Evolutionary conservation across 208 protist species (phyloP).

Genomic region (Trypanosoma conorhini): DNA sequence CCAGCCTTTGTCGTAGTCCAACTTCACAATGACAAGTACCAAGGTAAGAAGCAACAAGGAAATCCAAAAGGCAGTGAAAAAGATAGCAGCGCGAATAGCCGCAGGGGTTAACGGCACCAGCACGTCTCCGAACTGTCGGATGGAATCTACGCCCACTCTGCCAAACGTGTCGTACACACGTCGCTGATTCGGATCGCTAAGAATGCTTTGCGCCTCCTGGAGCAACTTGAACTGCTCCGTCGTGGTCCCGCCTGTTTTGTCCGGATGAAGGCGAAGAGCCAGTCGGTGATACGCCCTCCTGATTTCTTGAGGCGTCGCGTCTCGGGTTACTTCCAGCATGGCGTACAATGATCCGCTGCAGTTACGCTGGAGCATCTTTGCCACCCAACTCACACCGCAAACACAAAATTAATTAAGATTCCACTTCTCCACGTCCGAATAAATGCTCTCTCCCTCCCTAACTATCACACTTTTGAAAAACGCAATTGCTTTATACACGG

Average conservation of each 20-base stretch:
- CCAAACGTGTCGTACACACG: constrained; percentile 29
- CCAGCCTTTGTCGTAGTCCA: constrained; percentile 29
- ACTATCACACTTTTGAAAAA: not conserved
- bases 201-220: constrained; percentile 21
- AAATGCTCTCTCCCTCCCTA: not conserved
- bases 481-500: not conserved
- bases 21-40: constrained; percentile 19
- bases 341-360: constrained; percentile 30
- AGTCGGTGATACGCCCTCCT: constrained; percentile 24
- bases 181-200: constrained; percentile 26
- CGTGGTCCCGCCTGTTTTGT: constrained; percentile 25
- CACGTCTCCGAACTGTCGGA: constrained; percentile 14
- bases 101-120: not conserved
- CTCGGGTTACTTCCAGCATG: constrained; percentile 9
- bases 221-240: constrained; percentile 28
- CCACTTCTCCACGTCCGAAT: not conserved
- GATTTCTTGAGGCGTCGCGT: constrained; percentile 25
- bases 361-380: constrained; percentile 14
- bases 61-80: constrained; percentile 3
- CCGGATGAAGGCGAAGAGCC: constrained; percentile 27
- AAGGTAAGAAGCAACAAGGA: constrained; percentile 18
- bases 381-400: not conserved
- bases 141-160: constrained; percentile 20
- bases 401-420: not conserved
- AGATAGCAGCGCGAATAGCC: not conserved